These are phyloP conservation scores for Aspergillus nanangensis DNA, from an alignment of 495 filamentous ascomycete species.

Conservation along the genomic window DNA sequence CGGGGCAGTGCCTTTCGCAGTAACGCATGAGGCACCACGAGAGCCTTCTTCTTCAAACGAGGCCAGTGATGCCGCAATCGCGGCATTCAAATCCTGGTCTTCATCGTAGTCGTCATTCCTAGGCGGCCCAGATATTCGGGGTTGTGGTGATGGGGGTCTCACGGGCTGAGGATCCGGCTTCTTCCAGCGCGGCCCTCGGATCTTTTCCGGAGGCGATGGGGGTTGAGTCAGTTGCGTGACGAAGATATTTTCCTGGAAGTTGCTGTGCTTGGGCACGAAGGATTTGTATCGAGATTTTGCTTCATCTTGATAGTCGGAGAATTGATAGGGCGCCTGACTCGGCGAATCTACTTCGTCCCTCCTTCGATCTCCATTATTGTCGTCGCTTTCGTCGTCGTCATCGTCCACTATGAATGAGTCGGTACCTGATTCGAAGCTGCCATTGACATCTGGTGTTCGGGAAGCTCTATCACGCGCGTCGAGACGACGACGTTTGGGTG, in stretches of 20 bases:
- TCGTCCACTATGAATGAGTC: slow-evolving; percentile 24
- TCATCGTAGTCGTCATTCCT: slow-evolving; percentile 16
- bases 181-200: slow-evolving; percentile 50
- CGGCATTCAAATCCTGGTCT: slow-evolving; percentile 33
- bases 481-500: slow-evolving; percentile 35
- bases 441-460: slow-evolving; percentile 1
- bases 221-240: slow-evolving; percentile 50
- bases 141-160: background rate
- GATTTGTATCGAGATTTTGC: slow-evolving; percentile 36
- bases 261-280: slow-evolving; percentile 40
- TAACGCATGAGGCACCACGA: background rate
- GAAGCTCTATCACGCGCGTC: slow-evolving; percentile 4
- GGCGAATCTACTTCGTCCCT: slow-evolving; percentile 12
- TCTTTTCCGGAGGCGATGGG: slow-evolving; percentile 45
- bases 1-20: too few species aligned
- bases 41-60: slow-evolving; percentile 38
- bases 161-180: slow-evolving; percentile 33
- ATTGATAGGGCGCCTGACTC: slow-evolving; percentile 8
- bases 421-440: slow-evolving; percentile 14
- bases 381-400: slow-evolving; percentile 4
- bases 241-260: slow-evolving; percentile 45
- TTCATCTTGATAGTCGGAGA: slow-evolving; percentile 13
- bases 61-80: slow-evolving; percentile 36
- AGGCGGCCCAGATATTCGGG: too few species aligned
- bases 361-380: too few species aligned